Conservation (phyloP, 1,139 yeast species). For the Petasospora fabianii region DNA sequence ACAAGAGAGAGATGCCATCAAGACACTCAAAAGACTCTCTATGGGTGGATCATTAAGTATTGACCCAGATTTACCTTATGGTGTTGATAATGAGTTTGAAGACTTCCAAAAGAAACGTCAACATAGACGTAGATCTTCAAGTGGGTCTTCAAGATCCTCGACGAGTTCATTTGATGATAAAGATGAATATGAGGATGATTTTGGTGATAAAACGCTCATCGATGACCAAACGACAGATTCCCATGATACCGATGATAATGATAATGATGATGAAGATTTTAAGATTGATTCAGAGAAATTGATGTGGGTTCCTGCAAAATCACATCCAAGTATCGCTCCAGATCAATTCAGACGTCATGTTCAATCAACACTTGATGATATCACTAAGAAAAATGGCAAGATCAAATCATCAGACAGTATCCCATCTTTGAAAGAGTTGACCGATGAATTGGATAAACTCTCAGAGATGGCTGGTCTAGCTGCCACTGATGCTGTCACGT, state of each 20-base stretch:
- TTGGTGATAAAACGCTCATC: constrained; percentile 19
- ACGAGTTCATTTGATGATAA: constrained; percentile 8
- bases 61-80: constrained; percentile 44
- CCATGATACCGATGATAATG: too few relatives aligned
- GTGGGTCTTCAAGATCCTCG: constrained; percentile 11
- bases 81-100: constrained; percentile 25
- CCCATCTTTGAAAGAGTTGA: constrained; percentile 65
- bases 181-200: too few relatives aligned
- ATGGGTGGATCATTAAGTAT: constrained; percentile 37
- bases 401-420: constrained; percentile 19
- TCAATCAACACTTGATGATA: constrained; percentile 72
- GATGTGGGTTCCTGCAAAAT: constrained; percentile 92
- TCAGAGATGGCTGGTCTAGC: constrained; percentile 71
- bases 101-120: constrained; percentile 17
- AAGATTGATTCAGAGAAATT: constrained; percentile 37
- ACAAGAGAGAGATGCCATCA: constrained; percentile 44
- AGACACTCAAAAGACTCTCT: constrained; percentile 44
- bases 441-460: constrained; percentile 61
- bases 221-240: constrained; percentile 7
- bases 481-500: constrained; percentile 68
- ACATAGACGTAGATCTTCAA: constrained; percentile 8
- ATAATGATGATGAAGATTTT: constrained; percentile 11
- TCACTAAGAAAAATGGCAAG: constrained; percentile 42
- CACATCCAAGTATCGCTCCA: constrained; percentile 93
- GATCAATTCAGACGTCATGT: constrained; percentile 84